Base-by-base conservation (phyloP, 805 yeast genomes). In the Blastobotrys terrestris region DNA sequence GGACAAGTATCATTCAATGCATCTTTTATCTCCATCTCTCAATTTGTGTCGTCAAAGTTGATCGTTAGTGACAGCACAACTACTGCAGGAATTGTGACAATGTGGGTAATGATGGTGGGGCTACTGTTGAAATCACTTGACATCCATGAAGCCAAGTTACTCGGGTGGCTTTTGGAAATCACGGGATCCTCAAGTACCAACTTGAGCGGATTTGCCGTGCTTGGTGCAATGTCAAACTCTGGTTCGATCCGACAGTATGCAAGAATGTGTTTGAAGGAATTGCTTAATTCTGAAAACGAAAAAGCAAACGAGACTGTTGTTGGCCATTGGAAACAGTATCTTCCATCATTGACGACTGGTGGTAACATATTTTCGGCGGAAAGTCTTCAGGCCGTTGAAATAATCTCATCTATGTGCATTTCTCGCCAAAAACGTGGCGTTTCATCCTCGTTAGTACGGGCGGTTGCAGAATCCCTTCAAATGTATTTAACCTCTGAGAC, bases 381-480 rank as follows among this genome's bases (percentile, higher is more conserved):
- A 6, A 13, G 50, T n/a, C 22, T 48, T 39, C 44, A 53, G 31
- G 51, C 54, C 16, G 39, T 55, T 15, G 43, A 53, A 15, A 31
- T 53, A 15, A 16, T 55, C 13, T 40, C 48, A 5, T 22, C 48
- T 6, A 41, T 50, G 13, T 46, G 52, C 42, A 45, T 49, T 14
- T n/a, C 43, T 26, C 48, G 40, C 20, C 21, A 46, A 31, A 22
- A 11, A 11, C 35, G 35, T 26, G 35, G 35, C 11, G 11, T 26
- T 26, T 26, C 35, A 26, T 26, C 35, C 11, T 26, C 35, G 26
- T 42, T 50, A 16, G 49, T 42, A 4, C 45, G 58, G 11, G 56
- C 53, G 3, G 50, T 57, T 2, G 55, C 57, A 5, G 59, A 56
- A 15, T 55, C 59, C 7, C 39, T 58, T 7, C 55, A 57, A 53